These are phyloP conservation scores for Fraxinus baroniana DNA, from an alignment of 305 asterid species.

Conservation along the genomic window DNA sequence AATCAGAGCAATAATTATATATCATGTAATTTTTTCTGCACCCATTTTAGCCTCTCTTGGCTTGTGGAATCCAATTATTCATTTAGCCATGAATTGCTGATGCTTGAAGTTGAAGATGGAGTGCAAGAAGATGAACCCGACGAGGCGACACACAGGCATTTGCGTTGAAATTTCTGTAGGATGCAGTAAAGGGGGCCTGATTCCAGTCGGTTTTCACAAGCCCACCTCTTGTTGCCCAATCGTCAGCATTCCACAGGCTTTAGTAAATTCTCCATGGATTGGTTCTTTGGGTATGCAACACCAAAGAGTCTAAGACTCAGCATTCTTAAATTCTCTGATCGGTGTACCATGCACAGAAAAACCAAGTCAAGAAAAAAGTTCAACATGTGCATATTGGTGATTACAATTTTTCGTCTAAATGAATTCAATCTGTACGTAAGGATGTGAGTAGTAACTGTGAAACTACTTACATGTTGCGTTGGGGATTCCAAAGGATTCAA, in stretches of 20 bases:
- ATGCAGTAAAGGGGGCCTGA: constrained; percentile 61
- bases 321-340: constrained; percentile 65
- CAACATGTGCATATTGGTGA: background rate
- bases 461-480: constrained; percentile 30
- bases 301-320: constrained; percentile 28
- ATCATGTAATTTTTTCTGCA: constrained; percentile 44
- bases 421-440: background rate
- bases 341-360: constrained; percentile 59
- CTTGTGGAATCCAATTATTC: constrained; percentile 46
- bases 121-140: constrained; percentile 35
- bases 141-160: constrained; percentile 34
- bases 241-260: constrained; percentile 74
- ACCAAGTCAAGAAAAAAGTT: too few relatives aligned
- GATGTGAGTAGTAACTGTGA: background rate
- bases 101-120: background rate
- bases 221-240: constrained; percentile 76
- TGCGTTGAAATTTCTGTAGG: constrained; percentile 46
- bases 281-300: constrained; percentile 49
- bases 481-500: constrained; percentile 37
- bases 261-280: constrained; percentile 61
- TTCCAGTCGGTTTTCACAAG: constrained; percentile 63
- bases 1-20: constrained; percentile 58
- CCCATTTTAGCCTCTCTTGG: constrained; percentile 29
- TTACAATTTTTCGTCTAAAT: background rate
- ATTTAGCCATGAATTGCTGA: constrained; percentile 41